Percentiles rank a stretch among this genome's conserved stretches.
phyloP scores from a whole-genome alignment of 352 stramenopile genomes.

The Thalassiosira hispida region DNA sequence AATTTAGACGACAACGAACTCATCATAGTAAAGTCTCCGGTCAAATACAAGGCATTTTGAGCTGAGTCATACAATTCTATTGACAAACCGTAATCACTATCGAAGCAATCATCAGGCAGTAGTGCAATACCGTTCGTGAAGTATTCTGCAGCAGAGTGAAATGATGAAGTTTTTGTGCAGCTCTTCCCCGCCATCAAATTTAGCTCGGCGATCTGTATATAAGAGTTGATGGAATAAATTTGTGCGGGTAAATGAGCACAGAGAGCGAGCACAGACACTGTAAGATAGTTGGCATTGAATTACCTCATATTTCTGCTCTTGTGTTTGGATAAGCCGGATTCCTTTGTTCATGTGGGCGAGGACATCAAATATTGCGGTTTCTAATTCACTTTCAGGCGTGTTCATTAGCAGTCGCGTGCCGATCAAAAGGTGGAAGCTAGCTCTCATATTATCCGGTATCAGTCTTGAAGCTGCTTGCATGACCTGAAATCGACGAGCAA shows the following conservation, averaged over 20 bases:
- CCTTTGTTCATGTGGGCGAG: neutral
- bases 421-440: neutral
- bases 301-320: neutral
- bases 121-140: conserved; percentile 3
- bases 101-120: conserved; percentile 4
- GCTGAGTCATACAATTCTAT: conserved; percentile 7
- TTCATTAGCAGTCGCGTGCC: neutral
- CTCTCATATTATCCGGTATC: neutral
- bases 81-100: neutral
- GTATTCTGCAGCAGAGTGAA: conserved; percentile 15
- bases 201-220: neutral
- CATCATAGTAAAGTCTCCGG: neutral
- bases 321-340: neutral
- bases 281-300: too few species aligned
- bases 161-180: conserved; percentile 1
- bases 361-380: neutral
- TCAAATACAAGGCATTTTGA: conserved; percentile 9
- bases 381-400: neutral
- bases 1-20: too few species aligned
- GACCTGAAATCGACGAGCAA: neutral
- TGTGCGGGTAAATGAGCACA: too few species aligned
- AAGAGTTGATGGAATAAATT: too few species aligned
- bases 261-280: too few species aligned
- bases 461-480: neutral
- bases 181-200: neutral